Evolutionary conservation across 1,139 yeast genomes (phyloP).

Genomic region (Candida tetrigidarum): DNA sequence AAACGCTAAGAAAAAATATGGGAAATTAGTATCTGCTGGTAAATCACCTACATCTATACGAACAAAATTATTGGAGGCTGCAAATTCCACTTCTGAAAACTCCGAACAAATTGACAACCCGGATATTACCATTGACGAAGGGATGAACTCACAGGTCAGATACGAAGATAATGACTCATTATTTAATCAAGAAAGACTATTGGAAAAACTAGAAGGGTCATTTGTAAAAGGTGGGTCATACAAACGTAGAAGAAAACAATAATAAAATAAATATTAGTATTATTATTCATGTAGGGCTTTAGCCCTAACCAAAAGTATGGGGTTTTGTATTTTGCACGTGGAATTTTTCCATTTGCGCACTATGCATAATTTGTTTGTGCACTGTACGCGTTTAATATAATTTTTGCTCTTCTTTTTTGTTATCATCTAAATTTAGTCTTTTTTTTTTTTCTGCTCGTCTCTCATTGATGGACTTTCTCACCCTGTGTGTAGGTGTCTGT

Average conservation of each 20-base stretch:
- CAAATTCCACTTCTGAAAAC: constrained; percentile 7
- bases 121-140: constrained; percentile 26
- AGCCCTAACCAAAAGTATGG: constrained; percentile 11
- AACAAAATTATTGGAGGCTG: constrained; percentile 12
- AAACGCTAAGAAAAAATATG: constrained; percentile 36
- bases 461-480: no score
- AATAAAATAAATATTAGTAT: constrained; percentile 1
- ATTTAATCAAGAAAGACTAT: constrained; percentile 28
- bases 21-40: constrained; percentile 27
- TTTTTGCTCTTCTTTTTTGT: constrained; percentile 3
- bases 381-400: neutral
- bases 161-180: constrained; percentile 36
- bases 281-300: constrained; percentile 10
- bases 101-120: constrained; percentile 13
- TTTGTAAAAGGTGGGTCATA: neutral
- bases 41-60: constrained; percentile 16
- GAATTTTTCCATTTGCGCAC: neutral
- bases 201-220: constrained; percentile 26
- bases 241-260: constrained; percentile 10
- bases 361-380: constrained; percentile 1
- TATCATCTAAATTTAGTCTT: constrained; percentile 6
- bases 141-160: constrained; percentile 31
- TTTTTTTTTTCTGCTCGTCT: constrained; percentile 5
- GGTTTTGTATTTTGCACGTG: constrained; percentile 8
- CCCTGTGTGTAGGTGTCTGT: no score